These are phyloP conservation scores for Abrus precatorius DNA, from an alignment of 306 rosid genomes.

Conservation along the genomic window DNA sequence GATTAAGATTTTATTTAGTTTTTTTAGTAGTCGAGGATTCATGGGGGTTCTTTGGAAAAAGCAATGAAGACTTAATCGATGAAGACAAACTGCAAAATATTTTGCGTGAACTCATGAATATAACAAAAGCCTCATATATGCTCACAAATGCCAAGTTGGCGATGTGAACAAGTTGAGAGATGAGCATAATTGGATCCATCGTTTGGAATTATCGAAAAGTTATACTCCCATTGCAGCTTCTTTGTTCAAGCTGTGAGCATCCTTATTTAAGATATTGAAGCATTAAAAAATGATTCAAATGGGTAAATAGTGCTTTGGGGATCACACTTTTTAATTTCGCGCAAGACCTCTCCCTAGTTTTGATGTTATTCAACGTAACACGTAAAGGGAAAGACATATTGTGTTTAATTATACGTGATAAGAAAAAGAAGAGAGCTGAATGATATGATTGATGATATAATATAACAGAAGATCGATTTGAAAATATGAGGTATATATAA, in stretches of 20 bases:
- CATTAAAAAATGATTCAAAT: background rate
- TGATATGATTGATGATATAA: no score
- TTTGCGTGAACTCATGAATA: background rate
- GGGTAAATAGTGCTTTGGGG: background rate
- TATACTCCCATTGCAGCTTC: background rate
- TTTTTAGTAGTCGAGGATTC: background rate
- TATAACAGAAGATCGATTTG: no score
- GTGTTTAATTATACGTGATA: no score
- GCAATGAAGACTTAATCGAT: background rate
- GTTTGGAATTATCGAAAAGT: background rate
- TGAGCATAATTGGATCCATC: background rate
- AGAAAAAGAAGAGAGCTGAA: no score
- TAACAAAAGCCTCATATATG: background rate
- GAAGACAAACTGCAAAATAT: background rate
- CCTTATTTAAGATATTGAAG: background rate
- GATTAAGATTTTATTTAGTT: background rate
- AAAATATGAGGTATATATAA: no score
- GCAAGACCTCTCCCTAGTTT: background rate
- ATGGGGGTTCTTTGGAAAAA: background rate
- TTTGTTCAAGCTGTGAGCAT: background rate
- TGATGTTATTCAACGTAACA: background rate
- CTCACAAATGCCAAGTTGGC: background rate
- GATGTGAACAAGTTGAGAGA: background rate
- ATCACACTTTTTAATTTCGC: background rate
- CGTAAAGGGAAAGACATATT: background rate